These are phyloP conservation scores for Wickerhamiella domercqiae DNA, from an alignment of 805 yeast species.

Conservation along the genomic window DNA sequence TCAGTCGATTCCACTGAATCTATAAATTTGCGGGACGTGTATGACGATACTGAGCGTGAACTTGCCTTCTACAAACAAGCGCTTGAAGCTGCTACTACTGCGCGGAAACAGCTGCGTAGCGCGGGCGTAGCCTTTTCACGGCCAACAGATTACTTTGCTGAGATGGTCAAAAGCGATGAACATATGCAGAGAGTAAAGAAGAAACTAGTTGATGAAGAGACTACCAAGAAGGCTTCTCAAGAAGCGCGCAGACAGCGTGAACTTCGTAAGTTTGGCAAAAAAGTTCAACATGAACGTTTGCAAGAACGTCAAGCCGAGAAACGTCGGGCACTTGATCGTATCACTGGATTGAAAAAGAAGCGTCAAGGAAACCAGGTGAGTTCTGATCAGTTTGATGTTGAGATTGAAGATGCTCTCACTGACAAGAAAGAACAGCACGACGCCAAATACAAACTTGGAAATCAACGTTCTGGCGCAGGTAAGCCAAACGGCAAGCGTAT, in stretches of 20 bases:
- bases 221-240: conserved; percentile 66
- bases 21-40: conserved; percentile 61
- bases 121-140: conserved; percentile 77
- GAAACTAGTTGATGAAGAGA: conserved; percentile 60
- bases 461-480: conserved; percentile 24
- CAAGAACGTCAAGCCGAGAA: conserved; percentile 90
- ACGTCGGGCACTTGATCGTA: conserved; percentile 76
- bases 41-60: conserved; percentile 93
- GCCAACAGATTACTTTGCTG: conserved; percentile 94
- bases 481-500: conserved; percentile 50
- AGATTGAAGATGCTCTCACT: conserved; percentile 79
- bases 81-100: conserved; percentile 62
- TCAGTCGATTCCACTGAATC: conserved; percentile 44
- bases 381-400: conserved; percentile 71
- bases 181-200: conserved; percentile 90
- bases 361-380: conserved; percentile 61
- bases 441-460: conserved; percentile 26
- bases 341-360: conserved; percentile 81
- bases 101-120: conserved; percentile 45
- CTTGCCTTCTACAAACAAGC: conserved; percentile 92
- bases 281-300: conserved; percentile 83
- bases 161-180: conserved; percentile 94
- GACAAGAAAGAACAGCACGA: conserved; percentile 31
- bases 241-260: conserved; percentile 91
- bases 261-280: conserved; percentile 93